Conservation (phyloP, 192 early-diverging fungal genomes). For the Mortierella claussenii region DNA sequence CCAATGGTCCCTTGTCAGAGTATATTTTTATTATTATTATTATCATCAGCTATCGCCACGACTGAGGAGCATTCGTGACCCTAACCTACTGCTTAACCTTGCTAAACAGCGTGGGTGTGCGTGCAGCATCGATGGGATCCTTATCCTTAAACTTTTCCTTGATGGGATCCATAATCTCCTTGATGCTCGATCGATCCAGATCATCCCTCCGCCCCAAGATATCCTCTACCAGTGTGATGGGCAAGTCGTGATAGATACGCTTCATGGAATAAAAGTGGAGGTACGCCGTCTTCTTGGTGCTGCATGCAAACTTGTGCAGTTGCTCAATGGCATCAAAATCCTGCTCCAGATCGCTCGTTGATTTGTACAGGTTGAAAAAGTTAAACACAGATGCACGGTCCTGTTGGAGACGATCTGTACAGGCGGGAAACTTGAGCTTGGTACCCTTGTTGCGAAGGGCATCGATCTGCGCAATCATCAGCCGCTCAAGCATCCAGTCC, state of each 20-base stretch:
- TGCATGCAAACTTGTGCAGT: conserved; percentile 83
- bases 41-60: no score
- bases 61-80: no score
- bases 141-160: conserved; percentile 72
- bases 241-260: conserved; percentile 92
- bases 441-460: conserved; percentile 81
- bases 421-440: conserved; percentile 76
- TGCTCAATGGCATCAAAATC: conserved; percentile 87
- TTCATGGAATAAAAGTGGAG: conserved; percentile 93
- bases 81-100: conserved; percentile 58
- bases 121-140: conserved; percentile 55
- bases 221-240: conserved; percentile 92
- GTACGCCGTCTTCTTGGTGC: conserved; percentile 84
- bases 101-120: conserved; percentile 67
- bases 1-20: no score
- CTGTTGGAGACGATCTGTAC: conserved; percentile 74
- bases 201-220: conserved; percentile 90
- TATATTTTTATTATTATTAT: no score
- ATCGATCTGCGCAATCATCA: conserved; percentile 88
- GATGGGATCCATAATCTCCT: conserved; percentile 88
- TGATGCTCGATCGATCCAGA: conserved; percentile 84
- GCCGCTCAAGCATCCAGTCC: conserved; percentile 87
- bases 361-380: conserved; percentile 84
- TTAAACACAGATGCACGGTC: conserved; percentile 80
- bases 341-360: conserved; percentile 74